phyloP scores from a whole-genome alignment of 2,329 filamentous ascomycete genomes.

The Diaporthe sp. region DNA sequence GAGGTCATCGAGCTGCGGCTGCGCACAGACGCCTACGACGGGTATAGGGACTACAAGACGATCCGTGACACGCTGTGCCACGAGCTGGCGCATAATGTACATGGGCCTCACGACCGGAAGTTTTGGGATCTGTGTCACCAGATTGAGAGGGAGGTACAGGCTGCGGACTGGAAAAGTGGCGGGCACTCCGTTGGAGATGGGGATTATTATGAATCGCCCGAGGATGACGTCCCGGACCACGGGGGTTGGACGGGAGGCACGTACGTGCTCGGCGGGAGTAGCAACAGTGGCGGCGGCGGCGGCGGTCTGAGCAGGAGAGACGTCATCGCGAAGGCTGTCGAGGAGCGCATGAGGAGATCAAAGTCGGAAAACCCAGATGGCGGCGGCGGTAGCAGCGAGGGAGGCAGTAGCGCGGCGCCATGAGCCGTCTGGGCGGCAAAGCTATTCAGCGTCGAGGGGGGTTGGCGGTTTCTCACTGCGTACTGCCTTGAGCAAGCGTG shows the following conservation, averaged over 20 bases:
- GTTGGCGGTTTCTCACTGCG: too few species aligned
- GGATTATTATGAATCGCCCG: slow-evolving; percentile 69
- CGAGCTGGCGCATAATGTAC: slow-evolving; percentile 94
- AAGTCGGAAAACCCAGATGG: slow-evolving; percentile 46
- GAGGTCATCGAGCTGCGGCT: slow-evolving; percentile 92
- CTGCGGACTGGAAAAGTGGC: slow-evolving; percentile 81
- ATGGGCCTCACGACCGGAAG: slow-evolving; percentile 83
- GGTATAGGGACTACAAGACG: slow-evolving; percentile 92
- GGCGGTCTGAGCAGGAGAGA: slow-evolving; percentile 75
- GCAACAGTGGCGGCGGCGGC: slow-evolving; percentile 54
- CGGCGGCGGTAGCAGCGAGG: slow-evolving; percentile 33
- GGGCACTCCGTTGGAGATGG: slow-evolving; percentile 77
- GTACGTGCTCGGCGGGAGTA: slow-evolving; percentile 81
- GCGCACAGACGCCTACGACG: slow-evolving; percentile 94
- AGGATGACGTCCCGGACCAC: slow-evolving; percentile 71
- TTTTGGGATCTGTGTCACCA: slow-evolving; percentile 92
- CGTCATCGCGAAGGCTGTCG: slow-evolving; percentile 80
- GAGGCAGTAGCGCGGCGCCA: slow-evolving; percentile 4
- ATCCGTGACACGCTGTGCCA: slow-evolving; percentile 95
- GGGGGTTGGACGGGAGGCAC: slow-evolving; percentile 85
- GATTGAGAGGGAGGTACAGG: slow-evolving; percentile 89
- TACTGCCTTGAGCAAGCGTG: not conserved
- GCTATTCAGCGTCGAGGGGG: not conserved
- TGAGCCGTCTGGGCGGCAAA: not conserved
- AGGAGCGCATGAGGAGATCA: slow-evolving; percentile 72